Conservation (phyloP, 768 basidiomycete genomes). For the Trametes punicea region DNA sequence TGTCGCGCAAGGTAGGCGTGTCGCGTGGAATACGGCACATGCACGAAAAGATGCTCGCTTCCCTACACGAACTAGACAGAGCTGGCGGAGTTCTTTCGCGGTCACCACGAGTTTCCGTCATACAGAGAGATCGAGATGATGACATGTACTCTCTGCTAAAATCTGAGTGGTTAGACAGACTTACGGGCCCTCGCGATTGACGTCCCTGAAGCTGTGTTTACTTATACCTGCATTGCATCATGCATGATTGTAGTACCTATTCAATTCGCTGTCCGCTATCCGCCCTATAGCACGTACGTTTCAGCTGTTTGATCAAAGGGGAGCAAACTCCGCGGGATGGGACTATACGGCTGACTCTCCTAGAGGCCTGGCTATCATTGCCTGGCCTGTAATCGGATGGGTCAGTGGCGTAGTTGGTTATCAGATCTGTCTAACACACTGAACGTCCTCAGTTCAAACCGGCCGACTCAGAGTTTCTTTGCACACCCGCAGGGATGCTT, state of each 20-base stretch:
- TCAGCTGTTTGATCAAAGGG: too few relatives aligned
- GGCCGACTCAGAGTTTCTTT: conserved; percentile 44
- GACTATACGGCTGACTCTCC: too few relatives aligned
- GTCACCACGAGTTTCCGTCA: background rate
- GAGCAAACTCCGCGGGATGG: too few relatives aligned
- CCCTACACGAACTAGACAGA: conserved; percentile 5
- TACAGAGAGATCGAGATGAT: background rate
- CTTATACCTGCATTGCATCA: too few relatives aligned
- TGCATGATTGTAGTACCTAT: too few relatives aligned
- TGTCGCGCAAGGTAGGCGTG: background rate
- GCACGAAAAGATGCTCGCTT: conserved; percentile 15
- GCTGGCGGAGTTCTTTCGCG: background rate
- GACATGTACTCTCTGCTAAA: background rate
- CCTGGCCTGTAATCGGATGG: too few relatives aligned
- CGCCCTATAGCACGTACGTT: too few relatives aligned
- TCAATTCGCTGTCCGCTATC: too few relatives aligned
- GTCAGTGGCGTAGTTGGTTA: conserved; percentile 79
- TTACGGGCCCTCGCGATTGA: too few relatives aligned
- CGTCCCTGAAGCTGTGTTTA: too few relatives aligned
- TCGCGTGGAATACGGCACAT: conserved; percentile 4
- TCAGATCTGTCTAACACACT: conserved; percentile 83
- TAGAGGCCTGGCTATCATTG: too few relatives aligned
- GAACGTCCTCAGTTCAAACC: conserved; percentile 73
- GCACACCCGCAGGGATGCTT: too few relatives aligned
- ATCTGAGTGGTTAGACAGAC: background rate